Base-by-base conservation (phyloP, 2,329 filamentous ascomycete genomes). In the Sporothrix brunneoviolacea region DNA sequence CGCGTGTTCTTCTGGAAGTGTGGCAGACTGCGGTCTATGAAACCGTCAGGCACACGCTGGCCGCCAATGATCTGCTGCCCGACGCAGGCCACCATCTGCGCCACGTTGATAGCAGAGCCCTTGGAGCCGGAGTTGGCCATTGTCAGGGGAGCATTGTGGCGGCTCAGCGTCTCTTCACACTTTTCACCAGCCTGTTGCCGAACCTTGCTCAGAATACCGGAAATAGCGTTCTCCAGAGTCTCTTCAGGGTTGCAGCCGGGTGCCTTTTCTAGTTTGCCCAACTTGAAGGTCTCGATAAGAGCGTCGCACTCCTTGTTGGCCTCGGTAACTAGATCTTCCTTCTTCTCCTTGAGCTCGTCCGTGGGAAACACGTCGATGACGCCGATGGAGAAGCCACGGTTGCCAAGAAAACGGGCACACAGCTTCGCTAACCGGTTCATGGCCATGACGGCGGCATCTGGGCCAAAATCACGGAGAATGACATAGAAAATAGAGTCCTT, bases 81-180 rank as follows among this genome's bases (percentile, higher is more conserved):
- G 64, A 98, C 93, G 53, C 91, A 83, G 51, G 93, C 91, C 64
- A 97, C 87, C 93, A 98, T 98, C 72, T 98, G 93, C 8, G 93
- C 93, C 30, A 98, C 93, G 74, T 98, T 98, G 74, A 98, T 94
- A 60, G 88, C 86, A 5, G 90, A 95, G 65, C 93, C 93, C 68
- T 98, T 98, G 48, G 91, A 97, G 43, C 93, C 93, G 12, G 89
- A 97, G 55, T 88, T 93, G 54, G 93, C 93, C 93, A 98, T 98
- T 70, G 95, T 85, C 56, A 97, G 75, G 6, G 93, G 91, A 0
- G 93, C 84, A 60, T 98, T 98, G 71, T 90, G 90, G 56, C 82
- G 85, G 70, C 89, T 96, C 32, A 98, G 75, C 46, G 91, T 89
- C 27, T 83, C 80, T 61, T 96, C 90, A 78, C 93, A 96, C 62